These are phyloP conservation scores for Suhomyces sp. DNA, from an alignment of 805 yeast species.

Conservation along the genomic window DNA sequence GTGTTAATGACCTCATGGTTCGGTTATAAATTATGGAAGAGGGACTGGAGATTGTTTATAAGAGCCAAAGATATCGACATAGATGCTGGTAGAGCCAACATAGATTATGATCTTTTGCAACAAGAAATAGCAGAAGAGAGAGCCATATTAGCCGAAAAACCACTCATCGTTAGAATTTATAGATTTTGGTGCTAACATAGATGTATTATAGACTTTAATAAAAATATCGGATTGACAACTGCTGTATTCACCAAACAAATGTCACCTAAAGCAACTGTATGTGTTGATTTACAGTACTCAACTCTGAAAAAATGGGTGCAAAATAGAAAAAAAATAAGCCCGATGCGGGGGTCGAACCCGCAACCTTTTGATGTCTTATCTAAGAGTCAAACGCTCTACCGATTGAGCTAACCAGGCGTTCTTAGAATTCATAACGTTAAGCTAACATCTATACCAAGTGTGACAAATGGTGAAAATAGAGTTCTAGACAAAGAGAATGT, in stretches of 20 bases:
- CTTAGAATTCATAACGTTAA: not conserved
- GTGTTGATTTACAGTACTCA: not conserved
- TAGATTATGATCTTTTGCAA: slow-evolving; percentile 31
- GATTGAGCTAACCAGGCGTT: slow-evolving; percentile 8
- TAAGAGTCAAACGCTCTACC: slow-evolving; percentile 14
- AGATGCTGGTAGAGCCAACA: slow-evolving; percentile 34
- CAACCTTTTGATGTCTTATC: slow-evolving; percentile 14
- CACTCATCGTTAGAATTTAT: slow-evolving; percentile 26
- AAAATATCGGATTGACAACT: not conserved
- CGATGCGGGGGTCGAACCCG: slow-evolving; percentile 21
- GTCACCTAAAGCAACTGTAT: not conserved
- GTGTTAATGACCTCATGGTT: slow-evolving; percentile 29
- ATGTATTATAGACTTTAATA: not conserved
- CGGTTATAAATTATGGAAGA: slow-evolving; percentile 27
- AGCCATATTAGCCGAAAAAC: slow-evolving; percentile 22
- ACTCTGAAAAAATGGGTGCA: not conserved
- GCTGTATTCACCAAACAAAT: not conserved
- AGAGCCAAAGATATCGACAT: slow-evolving; percentile 30
- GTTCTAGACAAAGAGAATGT: not conserved
- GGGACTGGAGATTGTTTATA: slow-evolving; percentile 26
- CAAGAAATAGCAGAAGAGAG: slow-evolving; percentile 36
- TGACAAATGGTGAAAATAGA: not conserved
- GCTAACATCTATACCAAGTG: not conserved
- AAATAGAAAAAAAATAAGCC: slow-evolving; percentile 10
- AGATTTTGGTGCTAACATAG: slow-evolving; percentile 27